A percentile compares a stretch with the other conserved stretches of the same genome.
phyloP scores from a whole-genome alignment of 2,329 filamentous ascomycete genomes.

The Fusarium citri region DNA sequence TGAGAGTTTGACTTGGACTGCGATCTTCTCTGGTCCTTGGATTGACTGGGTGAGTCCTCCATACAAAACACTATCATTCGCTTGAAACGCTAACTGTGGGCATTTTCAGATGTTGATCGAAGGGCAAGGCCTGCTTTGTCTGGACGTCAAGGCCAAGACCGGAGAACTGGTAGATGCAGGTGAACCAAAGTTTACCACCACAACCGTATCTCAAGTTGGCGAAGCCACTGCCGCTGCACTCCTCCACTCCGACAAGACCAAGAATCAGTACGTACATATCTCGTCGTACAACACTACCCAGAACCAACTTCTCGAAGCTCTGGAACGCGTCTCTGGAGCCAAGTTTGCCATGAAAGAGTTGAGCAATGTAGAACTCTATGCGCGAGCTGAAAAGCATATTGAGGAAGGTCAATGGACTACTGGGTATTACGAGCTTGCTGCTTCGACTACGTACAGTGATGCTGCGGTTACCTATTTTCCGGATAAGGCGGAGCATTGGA shows the following conservation, averaged over 20 bases:
- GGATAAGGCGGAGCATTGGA: constrained; percentile 1
- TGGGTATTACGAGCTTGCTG: constrained; percentile 15
- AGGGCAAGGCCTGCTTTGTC: not conserved
- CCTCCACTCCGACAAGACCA: not conserved
- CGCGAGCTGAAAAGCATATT: not conserved
- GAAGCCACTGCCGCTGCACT: constrained; percentile 12
- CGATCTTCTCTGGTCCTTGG: constrained; percentile 8
- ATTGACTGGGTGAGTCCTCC: constrained; percentile 9
- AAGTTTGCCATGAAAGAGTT: not conserved
- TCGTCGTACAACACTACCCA: constrained; percentile 1
- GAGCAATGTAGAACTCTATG: constrained; percentile 1
- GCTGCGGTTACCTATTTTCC: constrained; percentile 11
- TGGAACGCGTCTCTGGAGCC: not conserved
- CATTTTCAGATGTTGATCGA: not conserved
- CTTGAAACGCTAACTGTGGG: fast-evolving
- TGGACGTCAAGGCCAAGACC: not conserved
- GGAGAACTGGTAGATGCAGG: constrained; percentile 5
- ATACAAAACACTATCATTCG: fast-evolving
- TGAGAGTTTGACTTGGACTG: not conserved
- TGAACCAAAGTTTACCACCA: constrained; percentile 12
- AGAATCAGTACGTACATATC: not conserved
- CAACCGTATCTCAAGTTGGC: constrained; percentile 7
- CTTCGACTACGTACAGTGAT: constrained; percentile 5
- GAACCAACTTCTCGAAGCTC: not conserved
- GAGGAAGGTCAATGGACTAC: constrained; percentile 10